Conservation (phyloP, 2,329 filamentous ascomycete species). For the Diaporthe longicolla region DNA sequence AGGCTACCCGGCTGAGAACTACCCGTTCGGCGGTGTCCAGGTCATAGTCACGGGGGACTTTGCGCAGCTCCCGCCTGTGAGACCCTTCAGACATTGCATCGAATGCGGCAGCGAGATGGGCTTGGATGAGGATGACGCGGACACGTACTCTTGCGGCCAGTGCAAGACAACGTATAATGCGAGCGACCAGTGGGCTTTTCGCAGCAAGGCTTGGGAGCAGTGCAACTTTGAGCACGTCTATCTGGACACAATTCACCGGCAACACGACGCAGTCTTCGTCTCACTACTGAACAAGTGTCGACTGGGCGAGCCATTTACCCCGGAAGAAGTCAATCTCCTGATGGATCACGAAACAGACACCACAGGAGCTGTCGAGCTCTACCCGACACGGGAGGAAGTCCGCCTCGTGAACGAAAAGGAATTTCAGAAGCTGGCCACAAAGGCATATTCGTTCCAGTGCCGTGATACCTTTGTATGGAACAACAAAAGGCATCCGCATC, state of each 20-base stretch:
- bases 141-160: slow-evolving; percentile 50
- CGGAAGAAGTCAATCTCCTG: slow-evolving; percentile 56
- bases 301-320: slow-evolving; percentile 57
- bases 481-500: slow-evolving; percentile 45
- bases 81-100: slow-evolving; percentile 67
- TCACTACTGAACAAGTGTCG: slow-evolving; percentile 68
- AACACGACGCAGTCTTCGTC: slow-evolving; percentile 68
- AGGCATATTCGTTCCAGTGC: slow-evolving; percentile 50
- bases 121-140: slow-evolving; percentile 36
- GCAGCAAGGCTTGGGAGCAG: slow-evolving; percentile 67
- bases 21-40: slow-evolving; percentile 63
- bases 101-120: slow-evolving; percentile 58
- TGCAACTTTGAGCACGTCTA: slow-evolving; percentile 68
- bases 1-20: slow-evolving; percentile 10
- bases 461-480: slow-evolving; percentile 60
- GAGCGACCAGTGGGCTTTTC: slow-evolving; percentile 73
- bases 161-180: slow-evolving; percentile 57
- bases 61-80: slow-evolving; percentile 72
- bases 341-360: slow-evolving; percentile 61
- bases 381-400: slow-evolving; percentile 57
- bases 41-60: slow-evolving; percentile 72
- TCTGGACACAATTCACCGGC: slow-evolving; percentile 69
- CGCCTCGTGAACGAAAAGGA: slow-evolving; percentile 52
- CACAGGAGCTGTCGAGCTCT: slow-evolving; percentile 60
- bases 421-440: slow-evolving; percentile 51